phyloP scores from a whole-genome alignment of 2,329 filamentous ascomycete species.

The Penicillium sp. region DNA sequence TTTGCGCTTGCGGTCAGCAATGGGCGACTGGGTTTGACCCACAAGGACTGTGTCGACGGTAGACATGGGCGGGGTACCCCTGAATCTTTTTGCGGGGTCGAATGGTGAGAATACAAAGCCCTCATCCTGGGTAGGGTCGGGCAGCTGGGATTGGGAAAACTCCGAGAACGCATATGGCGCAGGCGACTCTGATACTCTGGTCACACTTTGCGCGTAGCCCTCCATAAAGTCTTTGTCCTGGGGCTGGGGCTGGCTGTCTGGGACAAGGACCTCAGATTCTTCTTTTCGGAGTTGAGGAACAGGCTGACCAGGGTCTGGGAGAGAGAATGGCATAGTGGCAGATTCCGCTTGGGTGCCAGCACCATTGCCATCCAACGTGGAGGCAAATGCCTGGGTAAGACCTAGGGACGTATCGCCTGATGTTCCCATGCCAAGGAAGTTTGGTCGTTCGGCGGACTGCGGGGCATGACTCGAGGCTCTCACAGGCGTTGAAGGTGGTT shows the following conservation, averaged over 20 bases:
- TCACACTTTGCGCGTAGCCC: conserved; percentile 28
- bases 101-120: conserved; percentile 69
- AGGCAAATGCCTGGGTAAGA: conserved; percentile 81
- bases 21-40: conserved; percentile 52
- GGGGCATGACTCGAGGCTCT: conserved; percentile 23
- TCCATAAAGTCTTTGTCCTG: conserved; percentile 40
- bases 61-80: conserved; percentile 53
- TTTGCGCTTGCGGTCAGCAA: conserved; percentile 52
- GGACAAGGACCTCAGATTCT: conserved; percentile 53
- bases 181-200: conserved; percentile 31
- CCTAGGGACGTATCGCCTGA: conserved; percentile 48
- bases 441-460: conserved; percentile 41
- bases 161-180: conserved; percentile 47
- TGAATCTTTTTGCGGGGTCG: conserved; percentile 55
- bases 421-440: conserved; percentile 57
- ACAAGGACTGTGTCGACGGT: conserved; percentile 63
- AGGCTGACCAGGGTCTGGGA: conserved; percentile 50
- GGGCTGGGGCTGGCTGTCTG: conserved; percentile 52
- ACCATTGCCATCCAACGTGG: conserved; percentile 65
- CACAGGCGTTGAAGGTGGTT: conserved; percentile 27
- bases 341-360: conserved; percentile 42
- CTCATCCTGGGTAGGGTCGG: conserved; percentile 71
- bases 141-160: conserved; percentile 59
- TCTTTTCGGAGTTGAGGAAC: conserved; percentile 52
- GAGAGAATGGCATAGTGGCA: conserved; percentile 37